Conservation (phyloP, 768 basidiomycete species). For the Strobilomyces echinocephalus region DNA sequence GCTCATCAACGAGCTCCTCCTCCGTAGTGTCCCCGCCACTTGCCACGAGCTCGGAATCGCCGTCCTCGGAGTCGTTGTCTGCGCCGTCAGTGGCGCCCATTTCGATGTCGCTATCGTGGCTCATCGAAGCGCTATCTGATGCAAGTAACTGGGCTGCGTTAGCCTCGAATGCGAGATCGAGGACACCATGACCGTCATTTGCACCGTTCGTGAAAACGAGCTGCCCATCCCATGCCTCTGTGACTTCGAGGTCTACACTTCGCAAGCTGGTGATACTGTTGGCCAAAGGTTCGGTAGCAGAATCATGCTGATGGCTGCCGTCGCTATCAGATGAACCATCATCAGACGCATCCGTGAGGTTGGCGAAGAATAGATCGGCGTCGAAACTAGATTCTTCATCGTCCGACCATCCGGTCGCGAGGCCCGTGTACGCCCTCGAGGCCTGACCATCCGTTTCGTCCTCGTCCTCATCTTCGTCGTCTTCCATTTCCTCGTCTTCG, state of each 20-base stretch:
- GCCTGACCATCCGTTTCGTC: conserved; percentile 44
- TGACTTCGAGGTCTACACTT: conserved; percentile 50
- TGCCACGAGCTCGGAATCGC: conserved; percentile 45
- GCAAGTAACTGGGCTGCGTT: conserved; percentile 48
- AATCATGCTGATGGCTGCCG: conserved; percentile 41
- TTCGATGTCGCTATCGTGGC: conserved; percentile 49
- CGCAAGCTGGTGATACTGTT: conserved; percentile 34
- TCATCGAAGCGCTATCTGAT: conserved; percentile 45
- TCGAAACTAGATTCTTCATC: conserved; percentile 76
- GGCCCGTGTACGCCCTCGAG: conserved; percentile 49
- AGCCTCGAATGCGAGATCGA: conserved; percentile 71
- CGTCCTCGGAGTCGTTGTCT: conserved; percentile 36
- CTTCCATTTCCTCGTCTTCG: conserved; percentile 36
- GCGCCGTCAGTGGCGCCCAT: conserved; percentile 37
- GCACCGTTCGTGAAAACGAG: conserved; percentile 66
- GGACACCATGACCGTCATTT: conserved; percentile 43
- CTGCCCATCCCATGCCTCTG: conserved; percentile 72
- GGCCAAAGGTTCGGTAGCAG: conserved; percentile 18
- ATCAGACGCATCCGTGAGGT: conserved; percentile 55
- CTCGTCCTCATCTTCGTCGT: conserved; percentile 41
- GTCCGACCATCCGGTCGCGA: conserved; percentile 75
- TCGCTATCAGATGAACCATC: conserved; percentile 38
- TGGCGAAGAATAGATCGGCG: conserved; percentile 79
- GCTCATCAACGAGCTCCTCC: conserved; percentile 75
- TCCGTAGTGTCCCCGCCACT: conserved; percentile 77